A percentile compares a stretch with the other conserved stretches of the same genome.
Conservation (phyloP, 2,329 filamentous ascomycete genomes). For the Fusarium coicis region DNA sequence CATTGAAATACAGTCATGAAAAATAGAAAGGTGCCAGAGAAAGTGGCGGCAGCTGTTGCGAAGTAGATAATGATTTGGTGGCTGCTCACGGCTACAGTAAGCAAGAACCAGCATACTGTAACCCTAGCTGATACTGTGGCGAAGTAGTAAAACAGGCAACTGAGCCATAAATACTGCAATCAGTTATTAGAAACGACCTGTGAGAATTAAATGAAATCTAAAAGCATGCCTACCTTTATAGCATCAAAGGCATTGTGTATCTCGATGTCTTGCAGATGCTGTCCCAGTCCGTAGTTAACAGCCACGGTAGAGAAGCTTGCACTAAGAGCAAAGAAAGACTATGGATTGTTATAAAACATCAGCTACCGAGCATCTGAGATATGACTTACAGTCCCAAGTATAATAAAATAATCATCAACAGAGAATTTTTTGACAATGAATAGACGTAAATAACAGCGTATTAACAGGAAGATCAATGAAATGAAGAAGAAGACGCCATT, state of each 20-base stretch:
- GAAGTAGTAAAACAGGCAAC: not conserved
- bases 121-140: not conserved
- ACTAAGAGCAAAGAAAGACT: not conserved
- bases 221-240: accelerated
- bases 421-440: not conserved
- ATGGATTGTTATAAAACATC: not conserved
- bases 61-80: not conserved
- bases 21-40: not conserved
- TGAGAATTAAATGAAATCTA: accelerated
- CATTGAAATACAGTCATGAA: not conserved
- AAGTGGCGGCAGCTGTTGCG: not conserved
- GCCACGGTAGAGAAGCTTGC: not conserved
- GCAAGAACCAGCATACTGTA: not conserved
- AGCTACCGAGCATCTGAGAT: no score
- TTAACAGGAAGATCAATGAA: accelerated
- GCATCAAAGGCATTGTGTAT: accelerated
- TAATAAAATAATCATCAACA: not conserved
- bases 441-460: not conserved
- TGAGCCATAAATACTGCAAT: not conserved
- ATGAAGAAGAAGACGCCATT: not conserved
- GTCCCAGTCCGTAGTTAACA: not conserved
- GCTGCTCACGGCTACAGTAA: not conserved
- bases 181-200: not conserved
- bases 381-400: not conserved
- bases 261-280: not conserved